phyloP scores from a whole-genome alignment of 345 rosid genomes.

The Angophora floribunda region DNA sequence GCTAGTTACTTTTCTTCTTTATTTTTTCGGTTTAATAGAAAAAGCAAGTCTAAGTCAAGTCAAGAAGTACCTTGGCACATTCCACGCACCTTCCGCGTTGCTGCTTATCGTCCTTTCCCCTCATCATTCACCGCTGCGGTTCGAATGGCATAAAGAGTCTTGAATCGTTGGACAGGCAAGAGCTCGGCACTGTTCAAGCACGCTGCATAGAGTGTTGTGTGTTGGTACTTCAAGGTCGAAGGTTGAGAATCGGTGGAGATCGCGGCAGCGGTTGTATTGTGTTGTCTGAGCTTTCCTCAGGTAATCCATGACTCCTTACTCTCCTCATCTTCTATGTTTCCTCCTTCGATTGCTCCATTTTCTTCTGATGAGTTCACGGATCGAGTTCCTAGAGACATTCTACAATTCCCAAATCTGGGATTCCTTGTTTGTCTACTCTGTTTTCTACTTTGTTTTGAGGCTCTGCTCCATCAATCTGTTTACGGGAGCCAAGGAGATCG shows the following conservation, averaged over 20 bases:
- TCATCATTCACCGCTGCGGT: neutral
- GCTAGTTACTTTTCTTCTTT: neutral
- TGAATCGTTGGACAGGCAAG: neutral
- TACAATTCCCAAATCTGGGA: neutral
- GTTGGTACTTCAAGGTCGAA: neutral
- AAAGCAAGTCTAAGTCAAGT: neutral
- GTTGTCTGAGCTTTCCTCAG: neutral
- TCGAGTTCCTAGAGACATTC: neutral
- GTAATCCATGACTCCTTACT: neutral
- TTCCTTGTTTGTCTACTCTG: neutral
- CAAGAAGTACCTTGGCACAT: neutral
- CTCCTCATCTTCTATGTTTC: neutral
- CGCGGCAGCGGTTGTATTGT: neutral
- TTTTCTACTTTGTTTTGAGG: neutral
- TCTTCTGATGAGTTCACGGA: neutral
- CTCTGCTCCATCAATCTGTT: neutral
- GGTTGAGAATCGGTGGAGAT: neutral
- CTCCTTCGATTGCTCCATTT: neutral
- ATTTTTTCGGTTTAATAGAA: neutral
- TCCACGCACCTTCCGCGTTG: neutral
- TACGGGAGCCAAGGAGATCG: neutral
- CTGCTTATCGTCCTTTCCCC: neutral
- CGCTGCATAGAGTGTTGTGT: neutral
- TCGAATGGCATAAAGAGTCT: neutral
- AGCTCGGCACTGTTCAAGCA: neutral